Base-by-base conservation (phyloP, 1,284 basidiomycete species). In the Cryptococcus amylolentus region DNA sequence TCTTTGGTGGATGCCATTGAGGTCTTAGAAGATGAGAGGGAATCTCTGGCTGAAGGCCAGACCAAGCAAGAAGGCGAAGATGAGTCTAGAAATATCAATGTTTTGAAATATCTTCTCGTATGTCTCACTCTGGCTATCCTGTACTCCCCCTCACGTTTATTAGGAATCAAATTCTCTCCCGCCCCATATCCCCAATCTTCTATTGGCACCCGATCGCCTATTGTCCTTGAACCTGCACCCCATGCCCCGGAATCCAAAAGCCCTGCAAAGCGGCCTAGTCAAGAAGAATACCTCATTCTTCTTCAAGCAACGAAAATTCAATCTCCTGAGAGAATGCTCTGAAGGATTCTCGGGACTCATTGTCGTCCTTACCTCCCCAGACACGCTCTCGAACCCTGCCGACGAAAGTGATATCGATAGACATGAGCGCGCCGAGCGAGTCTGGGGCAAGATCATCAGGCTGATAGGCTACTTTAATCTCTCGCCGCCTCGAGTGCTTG, bases 261-360 rank as follows among this genome's bases (percentile, higher is more conserved):
- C 54, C 1, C 45, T 71, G 5, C 68, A 67, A 49, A 60, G 65
- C n/a, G 60, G 58, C 9, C 50, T 59, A 9, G 60, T 67, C 39
- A 71, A 70, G 51, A 60, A 66, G n/a, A 69, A 61, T 66, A 77
- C 71, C 4, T 52, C 67, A 12, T 56, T 68, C 26, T 79, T 77
- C 77, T 98, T 95, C 82, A 97, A 95, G 76, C 96, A 98, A 76
- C 93, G 93, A 78, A 98, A 97, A 77, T 97, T 93, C 81, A 99
- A 98, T 69, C 83, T 99, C 37, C 83, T 98, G 10, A 88, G 96
- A 42, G 96, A 99, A 78, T 91, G 96, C 66, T 94, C 91, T 1
- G 94, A 98, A 80, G 96, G 96, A 5, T 98, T 93, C 78, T 90
- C 91, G 68, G 93, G 94, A 69, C 84, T 98, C 38, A 85, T 88